Evolutionary conservation across 2,329 filamentous ascomycete genomes (phyloP), one percentile per base, ranked within the genome.

Genomic region (Ceratocystiopsis sp.): DNA sequence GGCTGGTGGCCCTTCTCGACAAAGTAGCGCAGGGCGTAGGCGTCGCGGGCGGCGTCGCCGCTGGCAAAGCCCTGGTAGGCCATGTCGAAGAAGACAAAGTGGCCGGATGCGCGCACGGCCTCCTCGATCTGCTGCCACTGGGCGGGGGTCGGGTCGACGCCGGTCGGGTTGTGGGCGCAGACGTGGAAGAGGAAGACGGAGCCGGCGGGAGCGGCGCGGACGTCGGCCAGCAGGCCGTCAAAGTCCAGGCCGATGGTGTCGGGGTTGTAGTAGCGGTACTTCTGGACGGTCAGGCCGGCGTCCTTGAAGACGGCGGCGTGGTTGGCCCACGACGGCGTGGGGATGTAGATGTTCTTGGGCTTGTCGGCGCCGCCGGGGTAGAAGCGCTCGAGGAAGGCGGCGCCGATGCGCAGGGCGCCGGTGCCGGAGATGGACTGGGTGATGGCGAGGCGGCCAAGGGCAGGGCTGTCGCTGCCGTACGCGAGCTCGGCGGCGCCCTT

Each of bases 261-360:
- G 73, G 93, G 93, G 78, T 96, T 84, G 73, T 96, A 98, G 78
- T 98, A 98, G 56, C 84, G 75, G 75, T 98, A 98, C 68, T 87
- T 85, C 67, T 87, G 78, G 49, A 96, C 86, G 65, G 84, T 74
- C 51, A 98, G 75, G 45, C 87, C 85, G 32, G 84, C 82, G 65
- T 96, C 87, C 66, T 75, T 80, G 78, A 98, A 96, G 63, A 98
- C 84, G 51, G 89, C 87, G 60, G 77, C 84, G 73, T 98, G 91
- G 75, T 98, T 96, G 56, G 89, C 91, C 91, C 91, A 98, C 55
- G 85, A 93, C 42, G 91, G 91, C 45, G 71, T 87, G 49, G 91
- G 91, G 60, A 98, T 86, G 72, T 94, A 96, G 67, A 98, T 85
- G 63, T 82, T 84, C 78, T 95, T 96, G 43, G 43, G 25, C 15